Evolutionary conservation across 345 rosid genomes (phyloP).

Genomic region (Salix viminalis): DNA sequence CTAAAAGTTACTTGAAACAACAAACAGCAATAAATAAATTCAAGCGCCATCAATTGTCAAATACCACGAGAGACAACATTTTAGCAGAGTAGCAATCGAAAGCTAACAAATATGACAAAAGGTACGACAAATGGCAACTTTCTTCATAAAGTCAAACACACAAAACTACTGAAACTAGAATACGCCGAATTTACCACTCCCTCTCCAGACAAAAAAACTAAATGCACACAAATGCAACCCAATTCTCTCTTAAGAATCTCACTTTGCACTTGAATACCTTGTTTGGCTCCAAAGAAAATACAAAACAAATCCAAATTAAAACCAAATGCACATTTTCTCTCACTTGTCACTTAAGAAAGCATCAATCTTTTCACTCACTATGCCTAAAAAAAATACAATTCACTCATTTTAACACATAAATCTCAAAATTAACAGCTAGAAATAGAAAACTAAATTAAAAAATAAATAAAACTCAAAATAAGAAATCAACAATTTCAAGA

Average conservation of each 20-base stretch:
- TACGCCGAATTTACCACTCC: not conserved
- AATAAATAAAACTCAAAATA: not conserved
- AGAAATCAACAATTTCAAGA: slow-evolving; percentile 28
- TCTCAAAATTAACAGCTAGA: not conserved
- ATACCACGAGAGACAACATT: not conserved
- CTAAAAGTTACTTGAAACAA: not conserved
- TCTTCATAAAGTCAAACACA: not conserved
- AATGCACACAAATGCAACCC: slow-evolving; percentile 1
- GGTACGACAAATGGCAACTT: not conserved
- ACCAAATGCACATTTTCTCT: not conserved
- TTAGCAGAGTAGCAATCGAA: not conserved
- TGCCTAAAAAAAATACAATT: not conserved
- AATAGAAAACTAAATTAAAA: not conserved
- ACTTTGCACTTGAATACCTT: not conserved
- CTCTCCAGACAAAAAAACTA: too few species aligned
- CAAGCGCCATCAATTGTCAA: not conserved
- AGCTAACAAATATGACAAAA: not conserved
- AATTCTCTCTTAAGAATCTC: not conserved
- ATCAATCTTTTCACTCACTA: not conserved
- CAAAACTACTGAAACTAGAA: not conserved
- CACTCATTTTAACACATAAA: not conserved
- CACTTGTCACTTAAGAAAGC: not conserved
- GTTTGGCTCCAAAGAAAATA: not conserved
- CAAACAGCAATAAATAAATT: not conserved
- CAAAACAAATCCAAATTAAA: not conserved